These are phyloP conservation scores for Mycena citricolor DNA, from an alignment of 1,284 basidiomycete species.

Conservation along the genomic window DNA sequence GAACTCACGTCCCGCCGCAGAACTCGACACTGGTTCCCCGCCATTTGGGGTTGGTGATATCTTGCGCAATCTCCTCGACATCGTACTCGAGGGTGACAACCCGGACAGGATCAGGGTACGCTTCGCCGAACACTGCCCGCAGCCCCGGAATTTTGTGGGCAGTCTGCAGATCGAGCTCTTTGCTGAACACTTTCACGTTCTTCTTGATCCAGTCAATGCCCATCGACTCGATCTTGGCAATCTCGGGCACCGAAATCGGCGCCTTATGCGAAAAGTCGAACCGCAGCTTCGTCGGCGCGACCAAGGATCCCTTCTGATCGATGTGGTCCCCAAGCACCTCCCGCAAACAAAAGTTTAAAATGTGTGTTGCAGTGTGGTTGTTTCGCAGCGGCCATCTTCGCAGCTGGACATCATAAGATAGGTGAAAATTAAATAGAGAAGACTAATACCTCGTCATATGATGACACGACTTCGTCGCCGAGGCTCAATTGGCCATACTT, in stretches of 20 bases:
- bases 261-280: constrained; percentile 99
- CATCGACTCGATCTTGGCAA: constrained; percentile 82
- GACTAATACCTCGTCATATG: constrained; percentile 60
- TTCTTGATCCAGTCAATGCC: constrained; percentile 88
- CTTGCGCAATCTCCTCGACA: constrained; percentile 82
- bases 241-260: constrained; percentile 72
- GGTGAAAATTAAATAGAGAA: constrained; percentile 31
- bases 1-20: constrained; percentile 92
- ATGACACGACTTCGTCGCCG: constrained; percentile 49
- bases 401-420: constrained; percentile 46
- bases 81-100: constrained; percentile 90
- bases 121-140: constrained; percentile 96
- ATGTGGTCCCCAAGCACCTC: constrained; percentile 96
- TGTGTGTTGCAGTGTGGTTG: constrained; percentile 98
- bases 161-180: constrained; percentile 81
- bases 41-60: constrained; percentile 92
- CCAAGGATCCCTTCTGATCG: constrained; percentile 97
- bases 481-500: constrained; percentile 55
- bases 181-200: constrained; percentile 87
- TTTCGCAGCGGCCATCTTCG: constrained; percentile 94
- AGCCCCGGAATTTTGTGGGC: constrained; percentile 91
- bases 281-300: constrained; percentile 92
- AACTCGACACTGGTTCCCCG: constrained; percentile 90
- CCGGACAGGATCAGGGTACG: constrained; percentile 96
- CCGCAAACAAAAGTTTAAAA: constrained; percentile 92